Evolutionary conservation across 441 rosid species (phyloP), one percentile per base, ranked within the genome.

Genomic region (Melianthus villosus): DNA sequence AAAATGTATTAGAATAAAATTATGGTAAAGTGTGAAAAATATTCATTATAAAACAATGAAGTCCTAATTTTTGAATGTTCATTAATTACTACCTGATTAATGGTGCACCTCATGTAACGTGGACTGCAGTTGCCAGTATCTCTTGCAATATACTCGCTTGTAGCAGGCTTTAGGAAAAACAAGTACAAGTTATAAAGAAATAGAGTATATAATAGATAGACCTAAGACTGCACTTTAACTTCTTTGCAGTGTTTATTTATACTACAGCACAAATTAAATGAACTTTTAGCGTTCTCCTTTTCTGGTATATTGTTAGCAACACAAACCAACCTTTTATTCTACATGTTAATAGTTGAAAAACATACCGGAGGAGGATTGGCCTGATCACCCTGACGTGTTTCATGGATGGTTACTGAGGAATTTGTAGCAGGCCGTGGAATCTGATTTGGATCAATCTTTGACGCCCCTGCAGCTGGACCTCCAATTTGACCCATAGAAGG

Each of bases 91-190:
- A 73, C 80, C 76, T 69, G 72, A 54, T 62, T 67, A 43, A 73
- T 62, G 20, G 72, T 69, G 54, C 74, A 73, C 60, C 80, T 67
- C 67, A 69, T 67, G 57, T 53, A 64, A 26, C 72, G 72, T 25
- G 80, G 80, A 57, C 80, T 73, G 47, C 77, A 69, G 42, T 73
- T 73, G 47, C 80, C 80, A 1, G 74, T 67, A 61, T 73, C 80
- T 36, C 60, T 63, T 42, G 54, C 76, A 19, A 69, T 57, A 57
- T 64, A 73, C 44, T 69, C 72, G 40, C 74, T 67, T 39, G 80
- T 64, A 16, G 76, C 80, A 57, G 80, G 69, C 80, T 73, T 67
- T 59, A 61, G n/a, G n/a, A n/a, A n/a, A 10, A 57, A 51, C 50
- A 29, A 54, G 9, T 33, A 20, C n/a, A 41, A 51, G 42, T 17